A percentile compares a stretch with the other conserved stretches of the same genome.
Evolutionary conservation across 2,329 filamentous ascomycete genomes (phyloP).

Genomic region (Apiospora koreana): DNA sequence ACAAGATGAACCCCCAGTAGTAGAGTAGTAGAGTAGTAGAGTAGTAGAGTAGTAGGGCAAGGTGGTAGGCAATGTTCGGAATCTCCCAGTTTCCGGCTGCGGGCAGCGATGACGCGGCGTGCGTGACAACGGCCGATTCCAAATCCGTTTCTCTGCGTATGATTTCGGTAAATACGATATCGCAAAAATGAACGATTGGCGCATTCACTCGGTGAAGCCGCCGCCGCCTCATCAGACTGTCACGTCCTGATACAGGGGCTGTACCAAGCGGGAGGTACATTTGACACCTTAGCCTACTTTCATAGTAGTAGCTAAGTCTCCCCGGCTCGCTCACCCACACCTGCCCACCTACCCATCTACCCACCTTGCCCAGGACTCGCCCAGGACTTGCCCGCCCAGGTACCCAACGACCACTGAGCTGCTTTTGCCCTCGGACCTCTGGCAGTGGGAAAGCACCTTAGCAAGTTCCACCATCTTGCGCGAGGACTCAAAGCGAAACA

Average conservation of each 20-base stretch:
- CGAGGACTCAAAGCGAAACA: conserved; percentile 3
- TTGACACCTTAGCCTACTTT: neutral
- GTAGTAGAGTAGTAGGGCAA: too few relatives aligned
- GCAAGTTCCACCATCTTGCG: conserved; percentile 6
- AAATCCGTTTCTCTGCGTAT: neutral
- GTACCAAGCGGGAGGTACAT: neutral
- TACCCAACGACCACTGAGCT: neutral
- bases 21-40: too few relatives aligned
- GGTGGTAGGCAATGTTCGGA: neutral
- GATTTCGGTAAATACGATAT: neutral
- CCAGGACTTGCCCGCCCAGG: too few relatives aligned
- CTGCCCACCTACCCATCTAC: too few relatives aligned
- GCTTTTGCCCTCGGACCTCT: neutral
- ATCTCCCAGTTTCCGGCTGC: neutral
- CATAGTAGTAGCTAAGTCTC: neutral
- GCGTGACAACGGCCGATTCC: neutral
- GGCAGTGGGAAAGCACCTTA: neutral
- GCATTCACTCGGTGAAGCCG: neutral
- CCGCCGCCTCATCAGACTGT: neutral
- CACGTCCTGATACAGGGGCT: neutral
- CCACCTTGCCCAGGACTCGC: too few relatives aligned
- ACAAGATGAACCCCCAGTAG: too few relatives aligned
- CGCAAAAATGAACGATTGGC: too few relatives aligned
- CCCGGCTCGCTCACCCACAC: neutral
- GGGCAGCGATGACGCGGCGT: neutral